Base-by-base conservation (phyloP, 176 grass and related monocot species). In the Oryza rufipogon region DNA sequence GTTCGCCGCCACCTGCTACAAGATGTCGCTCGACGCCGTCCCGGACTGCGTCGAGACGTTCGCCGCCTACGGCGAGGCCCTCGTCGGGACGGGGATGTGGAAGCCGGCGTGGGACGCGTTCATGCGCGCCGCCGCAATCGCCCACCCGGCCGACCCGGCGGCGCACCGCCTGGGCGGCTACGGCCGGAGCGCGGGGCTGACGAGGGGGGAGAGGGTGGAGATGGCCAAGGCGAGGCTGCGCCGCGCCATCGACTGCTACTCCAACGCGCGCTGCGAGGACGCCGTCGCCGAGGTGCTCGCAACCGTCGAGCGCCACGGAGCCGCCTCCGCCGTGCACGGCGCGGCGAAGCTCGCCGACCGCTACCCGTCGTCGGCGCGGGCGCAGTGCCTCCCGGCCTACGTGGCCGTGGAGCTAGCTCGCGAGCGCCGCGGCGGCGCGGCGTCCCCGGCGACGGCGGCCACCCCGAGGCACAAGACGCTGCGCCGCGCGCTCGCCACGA, bases 21-120 rank as follows among this genome's bases (percentile, higher is more conserved):
- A 32, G 25, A 19, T 81, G 48, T n/a, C 47, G 67, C 78, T 1
- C 46, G 46, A 33, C 28, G 19, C 39, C 48, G 79, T 33, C 7
- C 79, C 79, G 48, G 7, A 19, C 67, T 81, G 67, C 67, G 32
- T 71, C 67, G n/a, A 54, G 20, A 81, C 34, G 48, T 14, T 12
- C 79, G 2, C 25, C 46, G 28, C 28, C 15, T 66, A 52, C 7
- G 66, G 26, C 64, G 7, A 70, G 28, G 65, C 46, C 65, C 65
- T 80, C 45, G 9, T 10, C 3, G 65, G 6, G 65, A 54, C 26
- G 28, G 11, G 42, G 1, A 44, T 16, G 6, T 33, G 36, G 17
- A 6, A 3, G 17, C 26, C 34, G 0, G 78, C 65, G 78, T 22
- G 9, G 78, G 11, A 23, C 64, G 65, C 68, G 3, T 33, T 80